Percentiles rank a stretch among this genome's conserved stretches.
Conservation (phyloP, 2,329 filamentous ascomycete species). For the Ceratocystiopsis sp. region DNA sequence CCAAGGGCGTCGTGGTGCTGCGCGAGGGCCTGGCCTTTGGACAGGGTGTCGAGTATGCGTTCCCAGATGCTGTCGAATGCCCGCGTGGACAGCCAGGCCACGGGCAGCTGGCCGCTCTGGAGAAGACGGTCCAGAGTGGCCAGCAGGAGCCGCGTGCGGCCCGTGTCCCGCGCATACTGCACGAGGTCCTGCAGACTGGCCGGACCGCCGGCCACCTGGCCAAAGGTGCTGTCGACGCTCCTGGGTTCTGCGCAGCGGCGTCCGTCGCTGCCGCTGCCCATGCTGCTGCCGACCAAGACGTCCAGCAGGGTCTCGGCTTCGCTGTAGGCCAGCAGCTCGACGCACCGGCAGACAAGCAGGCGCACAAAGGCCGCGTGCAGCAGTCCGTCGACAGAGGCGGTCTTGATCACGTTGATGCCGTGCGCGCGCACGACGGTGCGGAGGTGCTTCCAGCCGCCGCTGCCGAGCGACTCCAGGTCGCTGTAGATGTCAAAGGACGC, state of each 20-base stretch:
- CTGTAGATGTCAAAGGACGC: slow-evolving; percentile 27
- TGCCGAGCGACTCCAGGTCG: slow-evolving; percentile 27
- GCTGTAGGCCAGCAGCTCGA: slow-evolving; percentile 16
- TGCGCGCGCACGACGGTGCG: slow-evolving; percentile 28
- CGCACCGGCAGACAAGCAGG: slow-evolving; percentile 25
- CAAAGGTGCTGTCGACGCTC: slow-evolving; percentile 13
- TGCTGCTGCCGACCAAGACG: slow-evolving; percentile 12
- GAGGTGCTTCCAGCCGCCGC: slow-evolving; percentile 28
- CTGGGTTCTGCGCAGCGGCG: neutral
- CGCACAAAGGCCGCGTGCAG: slow-evolving; percentile 23
- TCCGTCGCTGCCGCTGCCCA: no score
- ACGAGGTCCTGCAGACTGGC: slow-evolving; percentile 10
- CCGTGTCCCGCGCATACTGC: slow-evolving; percentile 17
- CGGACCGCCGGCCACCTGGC: slow-evolving; percentile 11
- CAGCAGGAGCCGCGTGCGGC: slow-evolving; percentile 18
- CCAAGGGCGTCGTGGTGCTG: slow-evolving; percentile 17
- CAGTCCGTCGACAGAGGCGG: slow-evolving; percentile 24
- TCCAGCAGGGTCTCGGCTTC: slow-evolving; percentile 26
- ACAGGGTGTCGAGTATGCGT: slow-evolving; percentile 19
- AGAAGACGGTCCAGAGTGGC: slow-evolving; percentile 21
- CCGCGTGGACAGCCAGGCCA: slow-evolving; percentile 26
- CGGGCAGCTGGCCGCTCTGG: slow-evolving; percentile 17
- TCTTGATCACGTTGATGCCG: slow-evolving; percentile 23
- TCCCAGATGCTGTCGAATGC: slow-evolving; percentile 26
- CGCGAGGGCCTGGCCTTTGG: slow-evolving; percentile 9